Evolutionary conservation across 106 monocot species (phyloP).

Genomic region (Allium sativum): DNA sequence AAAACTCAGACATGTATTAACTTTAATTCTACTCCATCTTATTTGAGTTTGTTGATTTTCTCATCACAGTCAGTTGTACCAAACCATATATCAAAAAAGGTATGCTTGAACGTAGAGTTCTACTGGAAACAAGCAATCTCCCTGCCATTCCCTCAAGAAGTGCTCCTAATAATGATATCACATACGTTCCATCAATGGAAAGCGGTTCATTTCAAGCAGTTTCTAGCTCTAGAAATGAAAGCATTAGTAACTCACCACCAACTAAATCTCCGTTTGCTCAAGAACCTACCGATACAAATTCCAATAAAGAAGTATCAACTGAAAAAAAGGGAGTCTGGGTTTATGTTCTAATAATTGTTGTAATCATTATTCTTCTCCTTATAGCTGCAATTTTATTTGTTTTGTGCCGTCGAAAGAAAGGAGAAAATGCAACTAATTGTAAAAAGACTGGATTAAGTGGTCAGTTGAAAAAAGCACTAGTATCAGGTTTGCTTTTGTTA

Average conservation of each 20-base stretch:
- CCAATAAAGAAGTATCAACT: not conserved
- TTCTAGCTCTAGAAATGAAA: conserved; percentile 5
- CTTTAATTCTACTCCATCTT: too few relatives aligned
- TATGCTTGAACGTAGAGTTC: conserved; percentile 32
- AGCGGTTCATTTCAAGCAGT: conserved; percentile 78
- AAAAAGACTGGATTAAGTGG: conserved; percentile 20
- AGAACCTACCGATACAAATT: not conserved
- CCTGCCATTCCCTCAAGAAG: conserved; percentile 31
- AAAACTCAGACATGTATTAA: too few relatives aligned
- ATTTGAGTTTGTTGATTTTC: not conserved
- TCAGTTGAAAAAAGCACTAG: conserved; percentile 17
- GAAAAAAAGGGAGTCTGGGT: conserved; percentile 6
- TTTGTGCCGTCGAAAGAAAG: conserved; percentile 2
- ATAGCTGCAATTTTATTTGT: conserved; percentile 5
- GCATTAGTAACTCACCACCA: not conserved
- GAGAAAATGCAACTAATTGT: conserved; percentile 1
- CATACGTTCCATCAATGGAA: conserved; percentile 41
- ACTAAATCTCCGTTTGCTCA: not conserved
- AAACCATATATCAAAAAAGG: conserved; percentile 17
- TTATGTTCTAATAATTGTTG: conserved; percentile 10
- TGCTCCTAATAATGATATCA: conserved; percentile 8
- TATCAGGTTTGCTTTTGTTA: conserved; percentile 9
- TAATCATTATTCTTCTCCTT: conserved; percentile 5
- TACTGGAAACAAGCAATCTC: conserved; percentile 54
- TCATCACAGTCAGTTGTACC: conserved; percentile 2